Base-by-base conservation (phyloP, 2,329 filamentous ascomycete species). In the Exophiala sp. region DNA sequence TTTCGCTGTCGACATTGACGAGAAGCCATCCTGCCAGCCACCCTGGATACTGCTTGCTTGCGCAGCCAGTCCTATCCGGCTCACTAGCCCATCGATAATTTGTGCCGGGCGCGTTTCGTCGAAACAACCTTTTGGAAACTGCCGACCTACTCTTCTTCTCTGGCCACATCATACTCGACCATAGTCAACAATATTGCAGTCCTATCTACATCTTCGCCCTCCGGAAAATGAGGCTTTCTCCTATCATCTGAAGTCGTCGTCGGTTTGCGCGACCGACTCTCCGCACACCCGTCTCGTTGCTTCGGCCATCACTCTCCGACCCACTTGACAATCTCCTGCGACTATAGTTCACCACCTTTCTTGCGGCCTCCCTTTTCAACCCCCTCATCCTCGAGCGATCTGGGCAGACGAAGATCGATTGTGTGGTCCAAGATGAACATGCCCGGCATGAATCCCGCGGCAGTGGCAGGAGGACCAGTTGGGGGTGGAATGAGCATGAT, bases 391-490 rank as follows among this genome's bases (percentile, higher is more conserved):
- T 18, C 40, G 40, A 23, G 27, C 32, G 27, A 45, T 4, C 46
- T 35, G 19, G 10, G 32, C 44, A 21, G 48, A 27, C 29, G 22
- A 43, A 21, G n/a, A 24, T 14, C 37, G 22, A 42, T 18, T 32
- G 21, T 41, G 29, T 24, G 42, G 48, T 37, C 39, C 32, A 58
- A 72, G 64, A 77, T 79, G 67, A 76, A 76, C 60, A 76, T 81
- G 72, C 71, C 70, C 58, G 71, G 69, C 59, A 79, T 81, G 73
- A 76, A 74, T 61, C 73, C 73, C 59, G 74, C 73, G 64, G 50
- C 24, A 21, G 43, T 51, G 50, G 65, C 64, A 47, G 77, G 75
- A 52, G 76, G 76, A 51, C 76, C 77, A 45, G 75, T 80, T 32
- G 78, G 78, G 57, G 78, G 76, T 62, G 56, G 51, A 40, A 59